Evolutionary conservation across 164 flowering plant genomes (phyloP).

Genomic region (Buxus sempervirens): DNA sequence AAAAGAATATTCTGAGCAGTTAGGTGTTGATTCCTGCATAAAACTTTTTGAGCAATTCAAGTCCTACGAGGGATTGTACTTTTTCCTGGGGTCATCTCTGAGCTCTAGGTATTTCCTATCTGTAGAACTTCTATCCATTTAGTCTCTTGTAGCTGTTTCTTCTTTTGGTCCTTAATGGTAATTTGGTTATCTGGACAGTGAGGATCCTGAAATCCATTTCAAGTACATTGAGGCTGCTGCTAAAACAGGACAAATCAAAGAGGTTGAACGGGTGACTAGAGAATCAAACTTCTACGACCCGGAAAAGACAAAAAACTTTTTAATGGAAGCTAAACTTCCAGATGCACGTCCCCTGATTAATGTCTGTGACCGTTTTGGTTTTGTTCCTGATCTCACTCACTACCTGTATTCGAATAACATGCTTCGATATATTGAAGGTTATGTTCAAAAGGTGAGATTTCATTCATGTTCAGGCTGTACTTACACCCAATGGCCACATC

Average conservation of each 20-base stretch:
- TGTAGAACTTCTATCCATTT: background rate
- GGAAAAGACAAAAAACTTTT: slow-evolving; percentile 94
- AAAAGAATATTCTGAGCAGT: slow-evolving; percentile 94
- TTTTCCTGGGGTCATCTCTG: slow-evolving; percentile 93
- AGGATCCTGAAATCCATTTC: slow-evolving; percentile 99
- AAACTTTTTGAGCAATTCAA: slow-evolving; percentile 97
- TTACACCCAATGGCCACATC: background rate
- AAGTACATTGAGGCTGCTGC: slow-evolving; percentile 99
- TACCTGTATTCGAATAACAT: slow-evolving; percentile 88
- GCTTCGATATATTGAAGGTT: slow-evolving; percentile 99
- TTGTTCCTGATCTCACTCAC: slow-evolving; percentile 98
- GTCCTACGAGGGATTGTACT: slow-evolving; percentile 96
- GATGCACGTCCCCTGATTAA: slow-evolving; percentile 98
- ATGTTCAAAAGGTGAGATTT: slow-evolving; percentile 84
- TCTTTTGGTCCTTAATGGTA: slow-evolving; percentile 5
- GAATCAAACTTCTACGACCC: slow-evolving; percentile 97
- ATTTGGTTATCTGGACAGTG: slow-evolving; percentile 45
- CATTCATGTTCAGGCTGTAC: slow-evolving; percentile 1
- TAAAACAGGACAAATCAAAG: slow-evolving; percentile 99
- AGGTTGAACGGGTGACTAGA: slow-evolving; percentile 97
- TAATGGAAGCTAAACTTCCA: slow-evolving; percentile 99
- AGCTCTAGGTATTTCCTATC: slow-evolving; percentile 73
- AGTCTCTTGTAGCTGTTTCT: background rate
- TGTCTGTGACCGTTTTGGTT: slow-evolving; percentile 99
- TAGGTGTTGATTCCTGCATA: slow-evolving; percentile 92